phyloP scores from a whole-genome alignment of 495 filamentous ascomycete genomes.

The Evansstolkia leycettana region DNA sequence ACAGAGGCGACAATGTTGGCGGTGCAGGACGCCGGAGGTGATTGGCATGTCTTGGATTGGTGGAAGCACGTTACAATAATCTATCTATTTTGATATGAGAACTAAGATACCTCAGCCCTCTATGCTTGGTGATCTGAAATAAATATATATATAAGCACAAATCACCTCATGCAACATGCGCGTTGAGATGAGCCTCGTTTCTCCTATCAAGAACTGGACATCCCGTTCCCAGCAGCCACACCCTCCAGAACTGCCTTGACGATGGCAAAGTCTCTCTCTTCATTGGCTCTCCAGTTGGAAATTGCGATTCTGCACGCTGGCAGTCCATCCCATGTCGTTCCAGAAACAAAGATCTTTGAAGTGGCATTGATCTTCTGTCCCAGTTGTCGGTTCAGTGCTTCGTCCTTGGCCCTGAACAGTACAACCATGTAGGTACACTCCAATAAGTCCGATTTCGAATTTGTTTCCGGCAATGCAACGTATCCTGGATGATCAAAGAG shows the following conservation, averaged over 20 bases:
- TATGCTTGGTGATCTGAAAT: conserved; percentile 2
- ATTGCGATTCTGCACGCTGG: conserved; percentile 72
- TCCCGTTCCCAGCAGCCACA: conserved; percentile 7
- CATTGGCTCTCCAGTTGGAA: conserved; percentile 59
- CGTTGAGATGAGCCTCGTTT: too few relatives aligned
- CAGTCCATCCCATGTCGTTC: conserved; percentile 60
- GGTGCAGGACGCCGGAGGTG: conserved; percentile 47
- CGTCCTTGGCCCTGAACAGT: conserved; percentile 64
- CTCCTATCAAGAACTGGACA: background rate
- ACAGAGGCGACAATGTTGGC: conserved; percentile 45
- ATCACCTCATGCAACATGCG: background rate
- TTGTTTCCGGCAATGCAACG: conserved; percentile 46
- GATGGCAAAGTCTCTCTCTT: conserved; percentile 22
- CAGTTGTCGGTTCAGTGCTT: conserved; percentile 49
- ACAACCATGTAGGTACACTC: conserved; percentile 61
- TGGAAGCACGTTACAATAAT: too few relatives aligned
- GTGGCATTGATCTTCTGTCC: conserved; percentile 60
- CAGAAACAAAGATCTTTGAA: conserved; percentile 69
- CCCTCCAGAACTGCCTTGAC: conserved; percentile 24
- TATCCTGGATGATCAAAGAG: conserved; percentile 47
- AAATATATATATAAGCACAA: conserved; percentile 1
- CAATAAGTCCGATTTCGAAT: conserved; percentile 21
- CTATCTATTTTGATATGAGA: too few relatives aligned
- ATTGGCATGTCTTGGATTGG: conserved; percentile 7
- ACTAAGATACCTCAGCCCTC: too few relatives aligned